phyloP scores from a whole-genome alignment of 1,284 basidiomycete genomes.

The Cryptococcus sp. region DNA sequence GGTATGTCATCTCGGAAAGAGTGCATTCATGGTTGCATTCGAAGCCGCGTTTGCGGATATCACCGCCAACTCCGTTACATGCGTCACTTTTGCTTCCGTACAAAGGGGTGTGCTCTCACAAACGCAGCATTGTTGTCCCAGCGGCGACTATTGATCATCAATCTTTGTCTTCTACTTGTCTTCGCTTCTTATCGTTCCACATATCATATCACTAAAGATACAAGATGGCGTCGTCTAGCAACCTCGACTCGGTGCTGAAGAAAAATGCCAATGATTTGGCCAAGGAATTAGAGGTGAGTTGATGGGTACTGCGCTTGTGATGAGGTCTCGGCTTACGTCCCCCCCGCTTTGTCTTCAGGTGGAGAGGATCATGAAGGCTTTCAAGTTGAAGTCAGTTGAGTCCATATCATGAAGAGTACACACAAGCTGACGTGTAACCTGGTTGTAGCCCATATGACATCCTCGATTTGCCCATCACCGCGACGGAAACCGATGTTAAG shows the following conservation, averaged over 20 bases:
- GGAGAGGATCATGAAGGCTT: constrained; percentile 56
- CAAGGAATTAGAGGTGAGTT: constrained; percentile 42
- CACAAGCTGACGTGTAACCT: constrained; percentile 11
- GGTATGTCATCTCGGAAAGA: too few species aligned
- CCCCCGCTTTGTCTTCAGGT: constrained; percentile 45
- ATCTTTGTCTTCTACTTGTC: neutral
- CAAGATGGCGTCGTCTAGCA: constrained; percentile 18
- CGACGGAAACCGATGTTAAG: constrained; percentile 57
- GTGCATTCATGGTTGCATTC: neutral
- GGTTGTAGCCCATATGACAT: constrained; percentile 57
- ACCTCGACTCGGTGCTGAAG: constrained; percentile 28
- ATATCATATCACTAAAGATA: neutral
- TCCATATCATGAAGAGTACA: neutral
- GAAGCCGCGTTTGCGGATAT: neutral
- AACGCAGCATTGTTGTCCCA: too few species aligned
- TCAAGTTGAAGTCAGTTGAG: constrained; percentile 57
- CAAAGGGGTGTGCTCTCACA: too few species aligned
- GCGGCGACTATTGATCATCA: too few species aligned
- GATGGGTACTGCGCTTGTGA: too few species aligned
- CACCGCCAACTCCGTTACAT: constrained; percentile 1
- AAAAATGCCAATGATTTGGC: constrained; percentile 31
- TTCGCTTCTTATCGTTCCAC: neutral
- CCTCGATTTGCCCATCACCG: constrained; percentile 56
- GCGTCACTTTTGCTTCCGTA: neutral
- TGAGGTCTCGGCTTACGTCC: too few species aligned